phyloP scores from a whole-genome alignment of 1,284 basidiomycete genomes.

The Chiua sp. region DNA sequence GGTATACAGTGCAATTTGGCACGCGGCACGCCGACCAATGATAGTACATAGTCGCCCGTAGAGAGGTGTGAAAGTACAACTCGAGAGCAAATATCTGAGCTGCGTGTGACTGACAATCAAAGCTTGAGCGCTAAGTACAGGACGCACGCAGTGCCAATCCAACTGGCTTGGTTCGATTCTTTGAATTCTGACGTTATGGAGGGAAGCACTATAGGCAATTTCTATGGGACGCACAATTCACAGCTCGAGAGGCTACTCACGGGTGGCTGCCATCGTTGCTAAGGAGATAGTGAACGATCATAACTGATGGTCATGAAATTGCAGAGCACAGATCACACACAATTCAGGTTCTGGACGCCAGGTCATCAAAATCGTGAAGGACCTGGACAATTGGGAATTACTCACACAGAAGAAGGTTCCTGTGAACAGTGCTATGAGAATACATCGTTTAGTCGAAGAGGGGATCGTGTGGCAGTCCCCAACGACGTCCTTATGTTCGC shows the following conservation, averaged over 20 bases:
- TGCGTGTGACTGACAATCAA: neutral
- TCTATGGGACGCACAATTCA: neutral
- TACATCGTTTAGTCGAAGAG: slow-evolving; percentile 6
- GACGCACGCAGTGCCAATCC: slow-evolving; percentile 21
- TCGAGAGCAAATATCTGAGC: slow-evolving; percentile 19
- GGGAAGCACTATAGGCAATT: slow-evolving; percentile 14
- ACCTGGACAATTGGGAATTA: neutral
- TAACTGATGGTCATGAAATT: neutral
- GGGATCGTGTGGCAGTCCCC: slow-evolving; percentile 14
- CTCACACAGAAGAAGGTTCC: slow-evolving; percentile 29
- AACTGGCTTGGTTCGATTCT: slow-evolving; percentile 24
- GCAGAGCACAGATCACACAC: slow-evolving; percentile 11
- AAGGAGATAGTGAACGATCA: neutral
- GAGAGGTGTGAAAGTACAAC: slow-evolving; percentile 23
- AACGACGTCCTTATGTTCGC: neutral
- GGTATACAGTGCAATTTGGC: slow-evolving; percentile 16
- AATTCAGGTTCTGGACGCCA: slow-evolving; percentile 19
- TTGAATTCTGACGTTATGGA: slow-evolving; percentile 26
- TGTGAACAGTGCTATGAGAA: slow-evolving; percentile 18
- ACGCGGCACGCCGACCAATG: slow-evolving; percentile 15
- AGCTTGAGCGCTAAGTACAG: neutral
- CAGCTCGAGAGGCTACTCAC: slow-evolving; percentile 1
- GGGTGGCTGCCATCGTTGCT: slow-evolving; percentile 32
- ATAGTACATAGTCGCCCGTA: slow-evolving; percentile 23
- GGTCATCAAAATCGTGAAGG: neutral